phyloP scores from a whole-genome alignment of 2,329 filamentous ascomycete species.

The Pseudopithomyces chartarum region DNA sequence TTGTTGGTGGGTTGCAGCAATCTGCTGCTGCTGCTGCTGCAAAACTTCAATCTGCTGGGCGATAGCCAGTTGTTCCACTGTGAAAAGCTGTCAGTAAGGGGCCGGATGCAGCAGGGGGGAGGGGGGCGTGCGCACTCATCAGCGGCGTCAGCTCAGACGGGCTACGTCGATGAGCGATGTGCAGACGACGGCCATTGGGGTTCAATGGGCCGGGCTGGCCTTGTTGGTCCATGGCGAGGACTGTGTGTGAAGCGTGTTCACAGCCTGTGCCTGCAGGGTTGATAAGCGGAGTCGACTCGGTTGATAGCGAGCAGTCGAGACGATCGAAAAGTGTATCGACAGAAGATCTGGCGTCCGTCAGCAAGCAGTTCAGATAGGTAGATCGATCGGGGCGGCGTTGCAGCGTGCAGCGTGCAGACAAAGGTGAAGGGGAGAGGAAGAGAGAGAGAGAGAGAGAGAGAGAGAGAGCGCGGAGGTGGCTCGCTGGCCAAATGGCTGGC shows the following conservation, averaged over 20 bases:
- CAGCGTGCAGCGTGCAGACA: conserved; percentile 5
- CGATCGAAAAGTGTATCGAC: conserved; percentile 24
- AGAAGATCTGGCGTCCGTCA: conserved; percentile 34
- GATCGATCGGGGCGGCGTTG: not conserved
- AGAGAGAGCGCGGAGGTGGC: not conserved
- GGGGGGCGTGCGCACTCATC: conserved; percentile 78
- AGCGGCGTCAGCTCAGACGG: conserved; percentile 96
- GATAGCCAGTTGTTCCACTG: conserved; percentile 96
- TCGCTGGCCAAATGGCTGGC: conserved; percentile 5
- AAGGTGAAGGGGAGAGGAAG: conserved; percentile 4
- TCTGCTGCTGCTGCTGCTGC: conserved; percentile 97
- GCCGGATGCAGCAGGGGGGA: conserved; percentile 10
- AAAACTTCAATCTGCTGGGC: conserved; percentile 97
- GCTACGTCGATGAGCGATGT: conserved; percentile 96
- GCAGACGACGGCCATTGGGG: conserved; percentile 84
- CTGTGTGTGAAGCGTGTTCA: conserved; percentile 27
- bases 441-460: conserved; percentile 1
- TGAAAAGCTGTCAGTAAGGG: conserved; percentile 26
- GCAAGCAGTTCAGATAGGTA: not conserved
- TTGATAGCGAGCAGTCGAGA: conserved; percentile 26
- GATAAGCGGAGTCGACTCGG: conserved; percentile 26
- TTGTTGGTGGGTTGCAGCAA: conserved; percentile 94
- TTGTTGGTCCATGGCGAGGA: conserved; percentile 54
- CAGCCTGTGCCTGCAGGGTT: conserved; percentile 26
- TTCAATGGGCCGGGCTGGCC: conserved; percentile 60